A percentile compares a stretch with the other conserved stretches of the same genome.
Conservation (phyloP, 2,329 filamentous ascomycete genomes). For the Cercospora sp. region DNA sequence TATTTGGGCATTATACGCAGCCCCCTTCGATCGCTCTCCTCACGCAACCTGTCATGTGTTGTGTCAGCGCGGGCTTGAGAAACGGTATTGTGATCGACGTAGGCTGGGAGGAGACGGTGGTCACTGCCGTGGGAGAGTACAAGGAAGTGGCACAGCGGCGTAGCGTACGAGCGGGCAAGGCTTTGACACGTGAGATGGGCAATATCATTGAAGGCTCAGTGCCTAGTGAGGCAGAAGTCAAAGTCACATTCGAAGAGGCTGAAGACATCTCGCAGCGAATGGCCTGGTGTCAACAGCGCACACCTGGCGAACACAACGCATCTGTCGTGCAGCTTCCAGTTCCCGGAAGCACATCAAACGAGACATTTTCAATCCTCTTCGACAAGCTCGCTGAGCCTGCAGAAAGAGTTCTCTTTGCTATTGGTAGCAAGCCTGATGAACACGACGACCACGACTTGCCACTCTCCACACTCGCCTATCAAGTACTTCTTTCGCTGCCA, state of each 20-base stretch:
- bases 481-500: slow-evolving; percentile 71
- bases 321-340: slow-evolving; percentile 33
- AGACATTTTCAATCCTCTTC: slow-evolving; percentile 62
- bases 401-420: slow-evolving; percentile 72
- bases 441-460: slow-evolving; percentile 88
- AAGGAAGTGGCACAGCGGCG: slow-evolving; percentile 72
- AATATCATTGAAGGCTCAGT: slow-evolving; percentile 59
- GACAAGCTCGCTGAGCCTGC: slow-evolving; percentile 70
- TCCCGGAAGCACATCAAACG: slow-evolving; percentile 21
- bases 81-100: slow-evolving; percentile 87
- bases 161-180: slow-evolving; percentile 72
- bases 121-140: slow-evolving; percentile 88
- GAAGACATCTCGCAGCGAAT: slow-evolving; percentile 76
- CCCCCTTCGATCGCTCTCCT: slow-evolving; percentile 79
- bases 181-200: slow-evolving; percentile 69
- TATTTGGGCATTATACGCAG: slow-evolving; percentile 80
- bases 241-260: slow-evolving; percentile 67
- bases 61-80: slow-evolving; percentile 77
- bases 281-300: slow-evolving; percentile 66
- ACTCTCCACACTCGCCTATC: slow-evolving; percentile 74
- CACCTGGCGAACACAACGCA: slow-evolving; percentile 18
- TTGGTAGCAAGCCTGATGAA: slow-evolving; percentile 52
- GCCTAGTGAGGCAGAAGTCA: slow-evolving; percentile 51
- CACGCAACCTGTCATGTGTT: slow-evolving; percentile 71
- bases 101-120: slow-evolving; percentile 86